Evolutionary conservation across 257 asterid species (phyloP), one percentile per base, ranked within the genome.

Genomic region (Capsicum rhomboideum): DNA sequence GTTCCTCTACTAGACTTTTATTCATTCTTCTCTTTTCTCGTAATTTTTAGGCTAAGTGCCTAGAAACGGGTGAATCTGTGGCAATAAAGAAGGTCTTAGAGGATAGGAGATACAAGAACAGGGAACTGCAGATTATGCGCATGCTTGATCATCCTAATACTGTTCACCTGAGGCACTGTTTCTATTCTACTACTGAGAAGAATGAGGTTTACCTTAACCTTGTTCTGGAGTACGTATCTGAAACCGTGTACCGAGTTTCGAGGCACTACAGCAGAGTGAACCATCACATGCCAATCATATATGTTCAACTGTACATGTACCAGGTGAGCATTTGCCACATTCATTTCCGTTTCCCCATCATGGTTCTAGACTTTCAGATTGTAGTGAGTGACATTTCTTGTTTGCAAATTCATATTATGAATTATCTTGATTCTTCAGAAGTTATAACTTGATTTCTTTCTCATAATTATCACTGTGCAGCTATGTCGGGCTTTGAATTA

Each of bases 71-170:
- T 9, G 98, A 94, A 90, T 86, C 98, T 74, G 94, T 94, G 84
- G 97, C 98, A 58, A 94, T 94, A 50, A 93, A 94, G 84, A 93
- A 94, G 92, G 97, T 94, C 83, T 97, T 94, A 85, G 97, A 94
- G 86, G 98, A 94, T 83, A 93, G 91, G 94, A 88, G 95, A 84
- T 94, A 94, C 93, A 93, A 94, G 91, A 94, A 93, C 87, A 90
- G 97, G 67, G 98, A 93, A 88, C 91, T 94, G 81, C 98, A 93
- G 87, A 92, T 94, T 28, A 92, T 94, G 93, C 97, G 97, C 26
- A 90, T 94, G 46, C 91, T 94, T 58, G 97, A 94, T 85, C 98
- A 94, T 88, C 95, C 98, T 11, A 94, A 93, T 84, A 91, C 90
- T n/a, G 94, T 92, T 83, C 89, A 91, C 52, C 83, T 93, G 83